These are phyloP conservation scores for Cadophora sp. DNA, from an alignment of 2,329 filamentous ascomycete species.

Conservation along the genomic window DNA sequence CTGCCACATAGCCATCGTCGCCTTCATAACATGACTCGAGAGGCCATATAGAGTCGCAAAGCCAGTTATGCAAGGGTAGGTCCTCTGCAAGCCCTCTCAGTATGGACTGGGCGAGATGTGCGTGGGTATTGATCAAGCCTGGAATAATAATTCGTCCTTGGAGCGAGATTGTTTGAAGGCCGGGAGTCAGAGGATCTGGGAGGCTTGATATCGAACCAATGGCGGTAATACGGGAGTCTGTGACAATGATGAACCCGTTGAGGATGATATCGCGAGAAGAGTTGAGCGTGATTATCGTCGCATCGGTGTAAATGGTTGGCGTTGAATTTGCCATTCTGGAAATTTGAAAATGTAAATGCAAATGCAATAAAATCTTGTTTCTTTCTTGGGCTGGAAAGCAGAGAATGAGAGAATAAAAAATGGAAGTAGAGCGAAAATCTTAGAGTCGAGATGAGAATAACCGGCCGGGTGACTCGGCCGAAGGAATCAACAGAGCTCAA, in stretches of 20 bases:
- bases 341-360: too few relatives aligned
- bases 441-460: too few relatives aligned
- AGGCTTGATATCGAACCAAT: slow-evolving; percentile 50
- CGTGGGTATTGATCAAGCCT: slow-evolving; percentile 58
- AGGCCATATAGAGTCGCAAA: slow-evolving; percentile 59
- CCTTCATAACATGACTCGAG: slow-evolving; percentile 53
- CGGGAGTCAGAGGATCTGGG: slow-evolving; percentile 37
- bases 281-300: slow-evolving; percentile 60
- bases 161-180: slow-evolving; percentile 46
- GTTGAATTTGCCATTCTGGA: slow-evolving; percentile 22
- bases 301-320: slow-evolving; percentile 52
- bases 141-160: slow-evolving; percentile 55
- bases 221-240: slow-evolving; percentile 49
- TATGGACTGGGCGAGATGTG: slow-evolving; percentile 57
- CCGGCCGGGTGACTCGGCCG: too few relatives aligned
- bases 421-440: too few relatives aligned
- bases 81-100: slow-evolving; percentile 58
- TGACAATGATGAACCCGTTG: slow-evolving; percentile 54
- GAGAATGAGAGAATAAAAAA: too few relatives aligned
- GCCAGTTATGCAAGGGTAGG: slow-evolving; percentile 56
- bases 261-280: slow-evolving; percentile 52
- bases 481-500: too few relatives aligned
- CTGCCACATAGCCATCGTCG: slow-evolving; percentile 58
- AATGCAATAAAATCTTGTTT: too few relatives aligned
- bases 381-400: too few relatives aligned